Evolutionary conservation across 2,329 filamentous ascomycete genomes (phyloP).

Genomic region (Arthroderma uncinatum): DNA sequence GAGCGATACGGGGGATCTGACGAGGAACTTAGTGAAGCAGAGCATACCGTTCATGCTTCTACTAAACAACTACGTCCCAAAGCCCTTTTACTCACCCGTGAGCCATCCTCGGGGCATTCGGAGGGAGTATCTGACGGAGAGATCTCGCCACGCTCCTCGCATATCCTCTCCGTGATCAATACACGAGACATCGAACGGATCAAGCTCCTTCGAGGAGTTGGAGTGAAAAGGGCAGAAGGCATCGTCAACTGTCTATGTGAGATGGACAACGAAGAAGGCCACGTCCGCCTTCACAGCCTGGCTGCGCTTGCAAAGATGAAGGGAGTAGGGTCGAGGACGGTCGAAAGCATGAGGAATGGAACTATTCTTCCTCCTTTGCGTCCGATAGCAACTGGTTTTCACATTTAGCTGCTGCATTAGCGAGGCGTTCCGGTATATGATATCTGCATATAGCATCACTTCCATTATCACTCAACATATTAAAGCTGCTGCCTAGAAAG

Average conservation of each 20-base stretch:
- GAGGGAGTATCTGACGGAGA: slow-evolving; percentile 1
- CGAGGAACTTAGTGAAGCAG: not conserved
- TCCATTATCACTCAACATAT: too few species aligned
- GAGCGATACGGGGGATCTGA: not conserved
- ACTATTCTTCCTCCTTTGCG: slow-evolving; percentile 16
- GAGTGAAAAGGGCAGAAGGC: slow-evolving; percentile 38
- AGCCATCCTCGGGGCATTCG: slow-evolving; percentile 10
- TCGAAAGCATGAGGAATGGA: slow-evolving; percentile 39
- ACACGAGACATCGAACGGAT: slow-evolving; percentile 37
- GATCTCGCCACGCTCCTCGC: slow-evolving; percentile 32
- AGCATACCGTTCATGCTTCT: not conserved
- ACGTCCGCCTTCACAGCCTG: slow-evolving; percentile 27
- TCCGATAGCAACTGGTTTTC: not conserved
- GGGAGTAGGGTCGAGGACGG: slow-evolving; percentile 36
- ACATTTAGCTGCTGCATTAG: not conserved
- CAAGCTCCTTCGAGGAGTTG: slow-evolving; percentile 37
- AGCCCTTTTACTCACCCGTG: not conserved
- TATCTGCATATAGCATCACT: too few species aligned
- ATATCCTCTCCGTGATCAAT: slow-evolving; percentile 38
- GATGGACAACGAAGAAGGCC: slow-evolving; percentile 23
- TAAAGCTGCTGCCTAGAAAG: too few species aligned
- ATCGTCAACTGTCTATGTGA: slow-evolving; percentile 39
- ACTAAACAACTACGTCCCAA: not conserved
- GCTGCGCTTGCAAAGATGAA: slow-evolving; percentile 33
- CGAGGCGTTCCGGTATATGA: not conserved